phyloP scores from a whole-genome alignment of 31 red algal genomes.

The Endocladia muricata region DNA sequence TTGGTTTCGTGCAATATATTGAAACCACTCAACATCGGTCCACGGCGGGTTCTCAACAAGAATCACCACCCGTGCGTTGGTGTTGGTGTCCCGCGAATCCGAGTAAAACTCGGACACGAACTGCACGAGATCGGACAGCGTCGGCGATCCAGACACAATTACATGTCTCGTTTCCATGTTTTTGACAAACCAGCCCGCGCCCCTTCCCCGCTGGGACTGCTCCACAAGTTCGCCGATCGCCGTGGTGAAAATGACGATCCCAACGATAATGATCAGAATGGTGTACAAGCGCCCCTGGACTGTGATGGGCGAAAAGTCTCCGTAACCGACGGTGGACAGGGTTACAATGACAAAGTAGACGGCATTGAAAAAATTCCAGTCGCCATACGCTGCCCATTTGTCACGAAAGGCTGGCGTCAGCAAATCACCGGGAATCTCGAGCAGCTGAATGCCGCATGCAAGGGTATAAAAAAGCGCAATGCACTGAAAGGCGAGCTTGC shows the following conservation, averaged over 20 bases:
- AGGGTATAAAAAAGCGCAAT: conserved; percentile 70
- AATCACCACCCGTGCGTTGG: conserved; percentile 50
- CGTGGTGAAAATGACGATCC: conserved; percentile 72
- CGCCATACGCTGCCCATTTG: conserved; percentile 54
- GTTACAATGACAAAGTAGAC: conserved; percentile 94
- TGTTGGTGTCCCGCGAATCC: conserved; percentile 54
- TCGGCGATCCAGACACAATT: conserved; percentile 64
- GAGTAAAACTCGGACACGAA: conserved; percentile 78
- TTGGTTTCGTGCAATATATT: conserved; percentile 52
- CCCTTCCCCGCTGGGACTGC: conserved; percentile 36
- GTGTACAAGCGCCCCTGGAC: conserved; percentile 74
- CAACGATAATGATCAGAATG: conserved; percentile 76
- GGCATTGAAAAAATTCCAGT: conserved; percentile 70
- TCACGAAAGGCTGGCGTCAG: conserved; percentile 25
- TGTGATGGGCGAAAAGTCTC: conserved; percentile 81
- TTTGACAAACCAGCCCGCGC: conserved; percentile 72
- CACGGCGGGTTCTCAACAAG: conserved; percentile 61
- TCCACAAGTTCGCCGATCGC: conserved; percentile 58
- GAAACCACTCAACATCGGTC: conserved; percentile 73
- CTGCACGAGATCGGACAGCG: conserved; percentile 42
- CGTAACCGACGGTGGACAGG: conserved; percentile 93
- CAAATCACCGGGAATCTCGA: conserved; percentile 73
- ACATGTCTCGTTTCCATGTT: conserved; percentile 58
- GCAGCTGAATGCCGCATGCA: conserved; percentile 63
- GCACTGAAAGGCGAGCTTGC: conserved; percentile 38